Base-by-base conservation (phyloP, 805 yeast genomes). In the Candida berthetii region DNA sequence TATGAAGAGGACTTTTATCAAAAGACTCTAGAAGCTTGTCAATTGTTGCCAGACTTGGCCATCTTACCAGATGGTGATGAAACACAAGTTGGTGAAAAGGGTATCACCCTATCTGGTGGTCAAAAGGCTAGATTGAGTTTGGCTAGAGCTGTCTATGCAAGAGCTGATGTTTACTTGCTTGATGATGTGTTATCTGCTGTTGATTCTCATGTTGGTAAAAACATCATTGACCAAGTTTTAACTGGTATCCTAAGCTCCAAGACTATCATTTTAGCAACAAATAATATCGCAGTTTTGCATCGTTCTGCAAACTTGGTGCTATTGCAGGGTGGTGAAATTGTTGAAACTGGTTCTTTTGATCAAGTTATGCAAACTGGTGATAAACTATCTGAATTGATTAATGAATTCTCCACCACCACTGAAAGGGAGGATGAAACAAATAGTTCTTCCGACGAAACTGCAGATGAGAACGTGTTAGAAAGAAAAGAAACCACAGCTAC, bases 141-240 rank as follows among this genome's bases (percentile, higher is more conserved):
- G 35, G 88, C 88, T 0, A 71, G 89, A 52, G 85, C 87, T 0
- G 82, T 82, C 4, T 82, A 82, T 53, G 62, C 85, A 0, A 62
- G 79, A 41, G 69, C 74, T 2, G 85, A 80, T 57, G 65, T 80
- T 7, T 73, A 75, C 44, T 54, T 82, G 32, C 49, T 82, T 41
- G 89, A 82, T 61, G 89, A 82, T 54, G 69, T 82, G 20, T 62
- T 82, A 42, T 74, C 83, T 48, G 88, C 88, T 2, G 89, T 82
- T 16, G 89, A 82, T 62, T 78, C 85, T 3, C 81, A 81, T 54
- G 89, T 82, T 38, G 78, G 82, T 36, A 72, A 66, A 45, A 90
- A 84, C 54, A 69, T 90, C 52, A 80, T 83, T 48, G 79, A 78
- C 49, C 78, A 82, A 54, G 95, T 88, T 19, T 53, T 78, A 15